Conservation (phyloP, 176 grass and related monocot genomes). For the Hordeum marinum region DNA sequence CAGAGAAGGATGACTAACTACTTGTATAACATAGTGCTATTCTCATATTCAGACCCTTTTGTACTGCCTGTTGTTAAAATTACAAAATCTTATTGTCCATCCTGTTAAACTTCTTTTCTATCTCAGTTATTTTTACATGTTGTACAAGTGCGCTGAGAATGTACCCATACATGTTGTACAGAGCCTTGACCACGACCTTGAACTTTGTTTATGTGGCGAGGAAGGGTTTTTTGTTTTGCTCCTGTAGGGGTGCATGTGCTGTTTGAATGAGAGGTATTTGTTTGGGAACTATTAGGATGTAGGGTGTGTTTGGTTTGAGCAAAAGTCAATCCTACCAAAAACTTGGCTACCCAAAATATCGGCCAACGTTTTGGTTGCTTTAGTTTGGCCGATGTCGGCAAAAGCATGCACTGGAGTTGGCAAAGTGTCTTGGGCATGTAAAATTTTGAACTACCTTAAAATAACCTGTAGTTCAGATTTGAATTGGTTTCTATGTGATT, state of each 20-base stretch:
- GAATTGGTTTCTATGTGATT: background rate
- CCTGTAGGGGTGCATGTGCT: background rate
- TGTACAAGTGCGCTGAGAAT: background rate
- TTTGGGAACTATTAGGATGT: background rate
- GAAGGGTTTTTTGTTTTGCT: background rate
- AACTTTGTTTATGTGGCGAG: background rate
- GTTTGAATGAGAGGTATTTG: background rate
- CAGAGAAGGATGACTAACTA: too few relatives aligned
- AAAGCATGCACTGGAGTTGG: background rate
- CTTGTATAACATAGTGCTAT: background rate
- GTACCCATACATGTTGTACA: background rate
- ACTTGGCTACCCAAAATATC: background rate
- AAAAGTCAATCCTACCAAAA: background rate
- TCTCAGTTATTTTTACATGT: background rate
- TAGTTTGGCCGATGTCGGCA: background rate
- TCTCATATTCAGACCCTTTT: background rate
- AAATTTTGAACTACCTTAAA: background rate
- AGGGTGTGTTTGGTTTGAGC: background rate
- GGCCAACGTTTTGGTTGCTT: background rate
- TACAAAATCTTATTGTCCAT: background rate
- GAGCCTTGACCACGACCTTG: background rate
- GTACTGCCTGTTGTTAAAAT: background rate
- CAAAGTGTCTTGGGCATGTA: background rate
- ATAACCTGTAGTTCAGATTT: background rate
- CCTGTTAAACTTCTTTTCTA: background rate